phyloP scores from a whole-genome alignment of 306 rosid genomes.

The Comarum palustre region DNA sequence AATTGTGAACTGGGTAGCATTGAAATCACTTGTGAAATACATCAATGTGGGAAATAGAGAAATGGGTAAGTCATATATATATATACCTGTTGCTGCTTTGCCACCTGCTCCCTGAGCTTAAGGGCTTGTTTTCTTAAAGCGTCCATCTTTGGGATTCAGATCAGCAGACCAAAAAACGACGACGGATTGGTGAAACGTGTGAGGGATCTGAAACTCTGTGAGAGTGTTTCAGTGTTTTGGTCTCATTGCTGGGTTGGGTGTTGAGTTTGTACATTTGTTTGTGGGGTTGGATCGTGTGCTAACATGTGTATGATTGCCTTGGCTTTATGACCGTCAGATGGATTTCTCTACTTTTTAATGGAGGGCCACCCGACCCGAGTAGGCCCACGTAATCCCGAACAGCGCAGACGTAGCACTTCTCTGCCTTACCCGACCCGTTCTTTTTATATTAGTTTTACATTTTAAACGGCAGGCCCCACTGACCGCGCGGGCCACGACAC shows the following conservation, averaged over 20 bases:
- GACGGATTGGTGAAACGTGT: background rate
- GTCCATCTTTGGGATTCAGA: conserved; percentile 49
- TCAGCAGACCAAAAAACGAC: background rate
- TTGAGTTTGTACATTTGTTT: background rate
- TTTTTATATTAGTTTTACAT: too few relatives aligned
- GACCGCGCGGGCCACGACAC: too few relatives aligned
- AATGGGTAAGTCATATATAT: background rate
- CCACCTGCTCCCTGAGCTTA: conserved; percentile 87
- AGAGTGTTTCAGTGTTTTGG: background rate
- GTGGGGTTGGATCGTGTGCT: background rate
- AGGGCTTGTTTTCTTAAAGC: conserved; percentile 82
- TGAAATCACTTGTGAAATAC: conserved; percentile 4
- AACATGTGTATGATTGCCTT: background rate
- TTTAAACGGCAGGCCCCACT: too few relatives aligned
- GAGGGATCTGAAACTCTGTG: conserved; percentile 9
- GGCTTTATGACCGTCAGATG: conserved; percentile 1
- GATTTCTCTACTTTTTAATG: conserved; percentile 71
- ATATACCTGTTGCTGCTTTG: conserved; percentile 79
- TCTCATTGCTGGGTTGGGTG: background rate
- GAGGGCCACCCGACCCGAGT: too few relatives aligned
- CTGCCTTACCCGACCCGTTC: too few relatives aligned
- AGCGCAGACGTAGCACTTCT: too few relatives aligned
- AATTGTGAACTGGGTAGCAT: background rate
- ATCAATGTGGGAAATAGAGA: background rate
- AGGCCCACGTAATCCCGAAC: too few relatives aligned